Conservation (phyloP, 164 flowering plant species). For the Dillenia suffruticosa region DNA sequence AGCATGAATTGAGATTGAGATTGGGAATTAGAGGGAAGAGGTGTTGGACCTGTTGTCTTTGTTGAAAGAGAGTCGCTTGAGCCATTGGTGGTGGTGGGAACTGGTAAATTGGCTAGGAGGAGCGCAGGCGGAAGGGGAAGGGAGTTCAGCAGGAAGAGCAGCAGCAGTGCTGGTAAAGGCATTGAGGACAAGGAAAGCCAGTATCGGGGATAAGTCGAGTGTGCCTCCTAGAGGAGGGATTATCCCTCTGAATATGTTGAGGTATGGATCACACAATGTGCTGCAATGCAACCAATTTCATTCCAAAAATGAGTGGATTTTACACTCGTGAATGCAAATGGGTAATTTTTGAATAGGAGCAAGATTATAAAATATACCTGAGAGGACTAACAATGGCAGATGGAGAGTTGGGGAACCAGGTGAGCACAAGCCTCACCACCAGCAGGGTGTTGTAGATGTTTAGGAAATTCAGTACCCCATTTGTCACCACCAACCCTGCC, state of each 20-base stretch:
- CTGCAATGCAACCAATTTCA: no score
- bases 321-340: no score
- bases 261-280: constrained; percentile 47
- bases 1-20: no score
- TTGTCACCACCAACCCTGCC: constrained; percentile 81
- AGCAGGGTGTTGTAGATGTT: constrained; percentile 79
- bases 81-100: background rate
- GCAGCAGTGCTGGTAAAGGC: constrained; percentile 83
- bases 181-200: constrained; percentile 84
- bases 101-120: constrained; percentile 6
- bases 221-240: constrained; percentile 97
- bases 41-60: no score
- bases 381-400: constrained; percentile 88
- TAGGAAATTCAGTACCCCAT: constrained; percentile 78
- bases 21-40: no score
- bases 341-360: no score
- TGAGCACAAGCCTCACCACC: constrained; percentile 84
- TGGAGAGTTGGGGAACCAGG: constrained; percentile 97
- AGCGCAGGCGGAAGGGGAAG: constrained; percentile 11
- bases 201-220: constrained; percentile 85
- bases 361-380: constrained; percentile 39
- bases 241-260: constrained; percentile 91
- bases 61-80: constrained; percentile 1
- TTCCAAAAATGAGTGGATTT: no score
- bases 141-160: constrained; percentile 92